Conservation (phyloP, 495 filamentous ascomycete genomes). For the Talaromyces proteolyticus region DNA sequence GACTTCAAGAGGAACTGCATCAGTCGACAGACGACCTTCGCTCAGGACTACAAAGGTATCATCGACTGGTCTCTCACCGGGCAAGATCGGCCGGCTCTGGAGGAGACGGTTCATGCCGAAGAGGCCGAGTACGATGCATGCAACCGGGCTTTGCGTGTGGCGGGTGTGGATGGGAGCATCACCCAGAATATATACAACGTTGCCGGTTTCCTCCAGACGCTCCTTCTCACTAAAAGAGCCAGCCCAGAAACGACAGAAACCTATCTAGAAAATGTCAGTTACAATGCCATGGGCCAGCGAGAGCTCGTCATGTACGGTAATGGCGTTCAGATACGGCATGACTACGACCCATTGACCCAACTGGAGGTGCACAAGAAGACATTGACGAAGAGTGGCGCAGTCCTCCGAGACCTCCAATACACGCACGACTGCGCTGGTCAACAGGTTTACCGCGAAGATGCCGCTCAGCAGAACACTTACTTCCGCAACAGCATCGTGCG, state of each 20-base stretch:
- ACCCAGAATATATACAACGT: background rate
- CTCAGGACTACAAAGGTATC: conserved; percentile 10
- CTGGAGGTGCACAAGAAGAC: background rate
- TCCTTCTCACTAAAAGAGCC: background rate
- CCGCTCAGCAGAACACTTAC: conserved; percentile 20
- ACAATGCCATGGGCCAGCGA: conserved; percentile 9
- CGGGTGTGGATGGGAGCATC: background rate
- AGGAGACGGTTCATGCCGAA: conserved; percentile 1
- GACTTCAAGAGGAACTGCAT: conserved; percentile 22
- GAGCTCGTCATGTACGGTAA: conserved; percentile 9
- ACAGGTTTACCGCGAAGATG: conserved; percentile 13
- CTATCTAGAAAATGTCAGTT: conserved; percentile 8
- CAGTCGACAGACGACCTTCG: background rate
- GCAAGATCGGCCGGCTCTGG: background rate
- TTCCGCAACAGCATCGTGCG: conserved; percentile 15
- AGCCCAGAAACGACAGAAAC: background rate
- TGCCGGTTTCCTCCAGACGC: background rate
- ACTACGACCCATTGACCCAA: conserved; percentile 9
- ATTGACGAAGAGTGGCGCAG: background rate
- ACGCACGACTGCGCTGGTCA: conserved; percentile 19
- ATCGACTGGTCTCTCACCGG: conserved; percentile 25
- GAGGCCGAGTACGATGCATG: conserved; percentile 13
- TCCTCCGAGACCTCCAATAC: conserved; percentile 23
- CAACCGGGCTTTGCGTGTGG: background rate
- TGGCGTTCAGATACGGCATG: conserved; percentile 2